A percentile compares a stretch with the other conserved stretches of the same genome.
phyloP scores from a whole-genome alignment of 1,284 basidiomycete genomes.

The Abortiporus biennis region DNA sequence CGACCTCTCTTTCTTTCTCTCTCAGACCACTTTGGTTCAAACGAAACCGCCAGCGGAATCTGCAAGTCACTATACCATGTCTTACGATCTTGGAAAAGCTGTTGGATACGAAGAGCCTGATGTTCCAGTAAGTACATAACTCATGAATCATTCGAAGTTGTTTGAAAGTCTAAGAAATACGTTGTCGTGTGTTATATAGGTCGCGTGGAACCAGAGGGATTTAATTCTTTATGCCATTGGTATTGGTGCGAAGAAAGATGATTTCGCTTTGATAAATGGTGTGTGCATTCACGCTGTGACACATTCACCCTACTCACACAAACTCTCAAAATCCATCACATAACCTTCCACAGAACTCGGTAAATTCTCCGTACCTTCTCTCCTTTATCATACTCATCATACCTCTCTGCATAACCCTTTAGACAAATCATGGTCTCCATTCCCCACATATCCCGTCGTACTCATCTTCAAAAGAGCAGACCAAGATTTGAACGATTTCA shows the following conservation, averaged over 20 bases:
- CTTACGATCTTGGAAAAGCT: slow-evolving; percentile 24
- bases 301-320: neutral
- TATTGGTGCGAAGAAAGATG: slow-evolving; percentile 65
- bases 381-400: slow-evolving; percentile 5
- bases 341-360: neutral
- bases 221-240: slow-evolving; percentile 62
- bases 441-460: slow-evolving; percentile 52
- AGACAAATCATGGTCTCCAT: slow-evolving; percentile 46
- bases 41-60: neutral
- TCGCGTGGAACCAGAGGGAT: slow-evolving; percentile 68
- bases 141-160: neutral
- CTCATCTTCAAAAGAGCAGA: slow-evolving; percentile 49
- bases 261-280: slow-evolving; percentile 61
- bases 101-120: slow-evolving; percentile 24
- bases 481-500: slow-evolving; percentile 63
- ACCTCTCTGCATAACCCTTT: neutral
- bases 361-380: neutral
- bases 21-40: neutral
- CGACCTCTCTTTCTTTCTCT: neutral
- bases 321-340: neutral
- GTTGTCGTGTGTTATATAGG: slow-evolving; percentile 31
- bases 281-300: slow-evolving; percentile 12
- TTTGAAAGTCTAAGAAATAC: neutral
- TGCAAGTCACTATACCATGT: slow-evolving; percentile 13
- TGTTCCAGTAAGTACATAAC: slow-evolving; percentile 17